Evolutionary conservation across 805 yeast species (phyloP), one percentile per base, ranked within the genome.

Genomic region (Isabelozyma gotoi): DNA sequence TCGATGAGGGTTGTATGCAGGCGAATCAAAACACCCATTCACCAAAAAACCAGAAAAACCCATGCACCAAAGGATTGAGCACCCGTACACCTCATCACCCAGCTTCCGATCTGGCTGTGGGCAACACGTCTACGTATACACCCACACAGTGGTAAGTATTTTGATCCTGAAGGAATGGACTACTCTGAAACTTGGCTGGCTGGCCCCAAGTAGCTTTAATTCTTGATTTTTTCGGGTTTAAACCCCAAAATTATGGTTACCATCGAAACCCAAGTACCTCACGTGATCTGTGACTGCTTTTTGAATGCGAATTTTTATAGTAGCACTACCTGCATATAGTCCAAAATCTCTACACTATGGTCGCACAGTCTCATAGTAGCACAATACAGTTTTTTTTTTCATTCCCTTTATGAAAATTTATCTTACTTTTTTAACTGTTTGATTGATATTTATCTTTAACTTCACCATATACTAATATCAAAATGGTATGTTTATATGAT

Each of bases 211-310:
- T n/a, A n/a, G n/a, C n/a, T n/a, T n/a, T n/a, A n/a, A n/a, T n/a
- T n/a, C n/a, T n/a, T n/a, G n/a, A n/a, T n/a, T n/a, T n/a, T n/a
- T n/a, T n/a, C n/a, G n/a, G n/a, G n/a, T n/a, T n/a, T n/a, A n/a
- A n/a, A n/a, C n/a, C n/a, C n/a, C n/a, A n/a, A n/a, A n/a, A n/a
- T n/a, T n/a, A n/a, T n/a, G n/a, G n/a, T n/a, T n/a, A n/a, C n/a
- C n/a, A n/a, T n/a, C n/a, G n/a, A n/a, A n/a, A n/a, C n/a, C n/a
- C n/a, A n/a, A n/a, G n/a, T n/a, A n/a, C n/a, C n/a, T 5, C 43
- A 40, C 43, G 43, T 40, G 43, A 35, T 7, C 14, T 40, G 43
- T 40, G 43, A 40, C 43, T 40, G 43, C 29, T 40, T 40, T 40
- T 40, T 20, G 12, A 17, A 19, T 12, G 16, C 19, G 19, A 15